phyloP scores from a whole-genome alignment of 345 rosid species.

The Barbarea vulgaris region DNA sequence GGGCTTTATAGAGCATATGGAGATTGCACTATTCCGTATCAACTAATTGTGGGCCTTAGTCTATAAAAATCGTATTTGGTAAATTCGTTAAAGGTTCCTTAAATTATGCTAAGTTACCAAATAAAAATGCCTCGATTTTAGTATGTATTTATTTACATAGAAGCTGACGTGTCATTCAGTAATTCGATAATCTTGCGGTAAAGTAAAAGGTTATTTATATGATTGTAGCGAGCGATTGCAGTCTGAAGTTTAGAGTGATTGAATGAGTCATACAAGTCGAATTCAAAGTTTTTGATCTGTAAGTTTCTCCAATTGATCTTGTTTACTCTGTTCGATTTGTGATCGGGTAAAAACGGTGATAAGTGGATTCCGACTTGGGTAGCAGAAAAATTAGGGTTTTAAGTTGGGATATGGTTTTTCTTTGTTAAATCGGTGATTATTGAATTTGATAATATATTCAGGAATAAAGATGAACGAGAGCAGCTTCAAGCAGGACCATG shows the following conservation, averaged over 20 bases:
- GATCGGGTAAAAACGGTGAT: not conserved
- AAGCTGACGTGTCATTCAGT: not conserved
- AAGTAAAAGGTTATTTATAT: not conserved
- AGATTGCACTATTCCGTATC: not conserved
- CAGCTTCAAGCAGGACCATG: slow-evolving; percentile 24
- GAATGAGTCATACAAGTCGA: not conserved
- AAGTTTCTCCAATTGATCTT: slow-evolving; percentile 1
- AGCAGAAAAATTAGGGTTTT: not conserved
- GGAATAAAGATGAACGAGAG: not conserved
- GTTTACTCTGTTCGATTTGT: not conserved
- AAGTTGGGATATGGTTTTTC: not conserved
- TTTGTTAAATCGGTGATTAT: not conserved
- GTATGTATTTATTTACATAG: not conserved
- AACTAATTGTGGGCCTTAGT: slow-evolving; percentile 8
- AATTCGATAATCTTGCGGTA: not conserved
- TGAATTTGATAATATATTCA: not conserved
- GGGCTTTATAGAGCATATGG: not conserved
- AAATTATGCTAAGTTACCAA: not conserved
- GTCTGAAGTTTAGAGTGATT: not conserved
- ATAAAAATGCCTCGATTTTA: not conserved
- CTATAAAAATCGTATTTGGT: not conserved
- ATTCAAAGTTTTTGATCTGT: not conserved
- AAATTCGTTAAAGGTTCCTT: not conserved
- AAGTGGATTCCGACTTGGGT: not conserved
- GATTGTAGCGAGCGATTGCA: not conserved